phyloP scores from a whole-genome alignment of 1,139 yeast species.

The Diutina siamensis region DNA sequence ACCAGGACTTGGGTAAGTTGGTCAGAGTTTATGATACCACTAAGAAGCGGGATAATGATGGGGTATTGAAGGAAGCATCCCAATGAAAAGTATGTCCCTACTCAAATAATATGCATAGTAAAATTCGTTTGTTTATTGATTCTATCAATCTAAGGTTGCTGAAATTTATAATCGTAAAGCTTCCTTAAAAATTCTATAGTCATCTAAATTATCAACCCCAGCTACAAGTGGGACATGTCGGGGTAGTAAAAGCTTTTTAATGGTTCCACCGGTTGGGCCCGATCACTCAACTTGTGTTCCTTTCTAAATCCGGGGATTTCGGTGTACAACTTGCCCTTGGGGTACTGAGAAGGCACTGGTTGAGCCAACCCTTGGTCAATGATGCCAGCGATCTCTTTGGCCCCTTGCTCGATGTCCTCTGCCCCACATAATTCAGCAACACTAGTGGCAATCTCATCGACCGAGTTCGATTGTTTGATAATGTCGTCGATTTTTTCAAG shows the following conservation, averaged over 20 bases:
- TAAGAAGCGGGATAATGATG: conserved; percentile 19
- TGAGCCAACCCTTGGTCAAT: background rate
- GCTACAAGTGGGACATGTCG: background rate
- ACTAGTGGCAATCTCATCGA: conserved; percentile 7
- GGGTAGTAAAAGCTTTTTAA: conserved; percentile 19
- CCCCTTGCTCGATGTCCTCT: conserved; percentile 7
- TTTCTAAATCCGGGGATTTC: conserved; percentile 17
- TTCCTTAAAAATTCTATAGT: no score
- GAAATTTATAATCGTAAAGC: no score
- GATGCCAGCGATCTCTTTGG: conserved; percentile 8
- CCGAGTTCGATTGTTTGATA: conserved; percentile 7
- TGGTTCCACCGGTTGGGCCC: conserved; percentile 22
- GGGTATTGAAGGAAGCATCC: background rate
- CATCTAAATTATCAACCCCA: no score
- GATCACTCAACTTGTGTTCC: conserved; percentile 16
- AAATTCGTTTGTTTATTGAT: background rate
- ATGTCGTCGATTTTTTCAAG: conserved; percentile 17
- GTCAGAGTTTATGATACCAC: conserved; percentile 95
- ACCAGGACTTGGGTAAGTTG: conserved; percentile 82
- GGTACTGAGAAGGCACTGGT: conserved; percentile 17
- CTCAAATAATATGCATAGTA: background rate
- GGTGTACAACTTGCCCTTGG: conserved; percentile 16
- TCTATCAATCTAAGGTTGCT: background rate
- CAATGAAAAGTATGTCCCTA: no score
- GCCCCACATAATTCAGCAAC: conserved; percentile 9